These are phyloP conservation scores for Wallacemonas sp. DNA, from an alignment of 208 protist species.

Conservation along the genomic window DNA sequence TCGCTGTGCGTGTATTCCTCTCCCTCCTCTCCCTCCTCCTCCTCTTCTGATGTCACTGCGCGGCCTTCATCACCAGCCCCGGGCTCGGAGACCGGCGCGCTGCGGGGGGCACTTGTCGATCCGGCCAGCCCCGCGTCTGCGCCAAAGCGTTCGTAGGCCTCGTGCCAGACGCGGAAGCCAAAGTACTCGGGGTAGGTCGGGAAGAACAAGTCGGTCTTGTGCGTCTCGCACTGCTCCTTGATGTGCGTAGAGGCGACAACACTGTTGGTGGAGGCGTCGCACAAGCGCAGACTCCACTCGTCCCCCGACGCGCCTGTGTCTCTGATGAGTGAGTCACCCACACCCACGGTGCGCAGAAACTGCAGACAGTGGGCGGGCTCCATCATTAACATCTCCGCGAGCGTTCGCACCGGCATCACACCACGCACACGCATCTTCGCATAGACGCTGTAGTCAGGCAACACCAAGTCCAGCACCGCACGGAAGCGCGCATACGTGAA, in stretches of 20 bases:
- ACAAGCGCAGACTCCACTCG: slow-evolving; percentile 25
- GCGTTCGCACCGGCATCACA: slow-evolving; percentile 28
- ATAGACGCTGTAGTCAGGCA: slow-evolving; percentile 68
- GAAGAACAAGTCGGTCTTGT: slow-evolving; percentile 58
- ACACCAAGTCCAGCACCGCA: slow-evolving; percentile 73
- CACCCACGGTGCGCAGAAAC: slow-evolving; percentile 61
- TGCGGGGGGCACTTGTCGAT: neutral
- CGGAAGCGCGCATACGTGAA: slow-evolving; percentile 85
- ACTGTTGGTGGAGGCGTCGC: slow-evolving; percentile 19
- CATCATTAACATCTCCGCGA: slow-evolving; percentile 60
- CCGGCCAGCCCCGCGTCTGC: slow-evolving; percentile 5
- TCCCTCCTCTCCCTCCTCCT: neutral
- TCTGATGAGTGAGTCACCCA: slow-evolving; percentile 28
- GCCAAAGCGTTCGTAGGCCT: slow-evolving; percentile 42
- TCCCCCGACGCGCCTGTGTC: too few species aligned
- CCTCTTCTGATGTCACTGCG: neutral
- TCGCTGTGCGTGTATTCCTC: neutral
- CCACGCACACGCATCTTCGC: slow-evolving; percentile 51
- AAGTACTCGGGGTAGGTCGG: slow-evolving; percentile 64
- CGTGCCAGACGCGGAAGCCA: slow-evolving; percentile 63
- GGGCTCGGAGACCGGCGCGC: too few species aligned
- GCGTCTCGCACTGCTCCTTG: slow-evolving; percentile 35
- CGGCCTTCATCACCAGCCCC: neutral
- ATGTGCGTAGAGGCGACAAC: slow-evolving; percentile 49
- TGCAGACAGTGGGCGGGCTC: slow-evolving; percentile 41